phyloP scores from a whole-genome alignment of 352 stramenopile species.

The Phytophthora pluvialis region DNA sequence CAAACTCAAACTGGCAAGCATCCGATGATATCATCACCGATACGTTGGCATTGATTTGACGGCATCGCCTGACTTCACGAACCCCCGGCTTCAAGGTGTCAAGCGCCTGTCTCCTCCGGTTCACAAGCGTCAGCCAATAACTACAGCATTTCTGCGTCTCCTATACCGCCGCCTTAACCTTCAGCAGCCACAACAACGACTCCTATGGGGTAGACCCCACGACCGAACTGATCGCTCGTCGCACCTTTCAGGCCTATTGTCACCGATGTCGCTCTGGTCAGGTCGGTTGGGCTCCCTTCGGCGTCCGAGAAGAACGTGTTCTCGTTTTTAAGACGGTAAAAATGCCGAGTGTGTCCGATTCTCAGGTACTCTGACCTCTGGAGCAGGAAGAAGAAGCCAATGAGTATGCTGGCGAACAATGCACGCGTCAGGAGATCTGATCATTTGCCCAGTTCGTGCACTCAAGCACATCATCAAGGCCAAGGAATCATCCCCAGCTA shows the following conservation, averaged over 20 bases:
- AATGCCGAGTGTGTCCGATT: too few relatives aligned
- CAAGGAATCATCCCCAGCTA: background rate
- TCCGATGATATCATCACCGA: slow-evolving; percentile 27
- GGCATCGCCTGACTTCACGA: slow-evolving; percentile 1
- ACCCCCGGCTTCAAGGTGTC: slow-evolving; percentile 27
- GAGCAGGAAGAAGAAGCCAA: too few relatives aligned
- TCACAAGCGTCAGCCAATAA: slow-evolving; percentile 33
- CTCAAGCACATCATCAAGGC: slow-evolving; percentile 2
- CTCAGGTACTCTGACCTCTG: too few relatives aligned
- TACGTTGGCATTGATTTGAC: slow-evolving; percentile 14
- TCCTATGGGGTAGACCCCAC: slow-evolving; percentile 33
- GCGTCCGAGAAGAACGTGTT: too few relatives aligned
- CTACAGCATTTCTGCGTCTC: slow-evolving; percentile 22
- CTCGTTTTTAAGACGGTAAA: too few relatives aligned
- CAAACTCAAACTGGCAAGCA: slow-evolving; percentile 25
- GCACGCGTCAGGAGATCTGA: slow-evolving; percentile 1
- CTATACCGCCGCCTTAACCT: slow-evolving; percentile 11
- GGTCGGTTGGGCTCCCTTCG: too few relatives aligned
- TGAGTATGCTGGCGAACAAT: too few relatives aligned
- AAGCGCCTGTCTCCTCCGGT: slow-evolving; percentile 24
- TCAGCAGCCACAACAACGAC: slow-evolving; percentile 6
- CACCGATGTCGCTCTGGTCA: too few relatives aligned
- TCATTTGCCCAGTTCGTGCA: slow-evolving; percentile 17
- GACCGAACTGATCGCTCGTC: too few relatives aligned
- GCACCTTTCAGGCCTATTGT: too few relatives aligned